A percentile compares a stretch with the other conserved stretches of the same genome.
These are phyloP conservation scores for Trametes coccinea DNA, from an alignment of 768 basidiomycete genomes.

Conservation along the genomic window DNA sequence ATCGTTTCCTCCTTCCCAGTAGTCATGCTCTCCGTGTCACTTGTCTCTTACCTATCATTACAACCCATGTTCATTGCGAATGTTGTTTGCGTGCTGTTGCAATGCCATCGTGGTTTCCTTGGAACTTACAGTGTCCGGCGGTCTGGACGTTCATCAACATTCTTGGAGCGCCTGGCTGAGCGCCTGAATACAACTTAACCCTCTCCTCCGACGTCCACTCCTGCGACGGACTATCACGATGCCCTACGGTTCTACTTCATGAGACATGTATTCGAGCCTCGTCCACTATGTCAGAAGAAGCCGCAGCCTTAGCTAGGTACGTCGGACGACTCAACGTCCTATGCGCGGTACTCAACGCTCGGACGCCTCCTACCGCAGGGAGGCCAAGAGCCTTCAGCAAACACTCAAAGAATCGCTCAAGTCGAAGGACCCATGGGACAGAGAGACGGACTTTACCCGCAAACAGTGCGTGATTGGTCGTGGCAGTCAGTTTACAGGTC, in stretches of 20 bases:
- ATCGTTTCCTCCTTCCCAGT: no score
- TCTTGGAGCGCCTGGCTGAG: no score
- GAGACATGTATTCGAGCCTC: neutral
- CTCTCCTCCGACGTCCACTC: conserved; percentile 43
- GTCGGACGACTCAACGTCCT: neutral
- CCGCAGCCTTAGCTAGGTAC: conserved; percentile 41
- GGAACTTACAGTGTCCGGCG: conserved; percentile 43
- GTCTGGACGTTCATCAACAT: no score
- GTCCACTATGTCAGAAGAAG: conserved; percentile 42
- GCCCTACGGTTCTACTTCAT: neutral
- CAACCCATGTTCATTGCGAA: no score
- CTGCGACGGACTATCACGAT: conserved; percentile 36
- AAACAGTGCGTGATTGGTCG: conserved; percentile 63
- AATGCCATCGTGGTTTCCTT: no score
- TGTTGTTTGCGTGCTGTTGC: no score
- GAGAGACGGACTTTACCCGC: conserved; percentile 82
- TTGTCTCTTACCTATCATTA: no score
- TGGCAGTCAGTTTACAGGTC: neutral
- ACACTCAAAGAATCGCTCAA: conserved; percentile 75
- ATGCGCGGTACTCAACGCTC: conserved; percentile 3
- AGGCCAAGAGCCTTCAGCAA: conserved; percentile 76
- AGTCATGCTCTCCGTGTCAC: no score
- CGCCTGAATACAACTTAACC: no score
- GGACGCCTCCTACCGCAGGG: conserved; percentile 46
- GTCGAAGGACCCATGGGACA: conserved; percentile 76